phyloP scores from a whole-genome alignment of 2,329 filamentous ascomycete species.

The Xylariaceae sp. region DNA sequence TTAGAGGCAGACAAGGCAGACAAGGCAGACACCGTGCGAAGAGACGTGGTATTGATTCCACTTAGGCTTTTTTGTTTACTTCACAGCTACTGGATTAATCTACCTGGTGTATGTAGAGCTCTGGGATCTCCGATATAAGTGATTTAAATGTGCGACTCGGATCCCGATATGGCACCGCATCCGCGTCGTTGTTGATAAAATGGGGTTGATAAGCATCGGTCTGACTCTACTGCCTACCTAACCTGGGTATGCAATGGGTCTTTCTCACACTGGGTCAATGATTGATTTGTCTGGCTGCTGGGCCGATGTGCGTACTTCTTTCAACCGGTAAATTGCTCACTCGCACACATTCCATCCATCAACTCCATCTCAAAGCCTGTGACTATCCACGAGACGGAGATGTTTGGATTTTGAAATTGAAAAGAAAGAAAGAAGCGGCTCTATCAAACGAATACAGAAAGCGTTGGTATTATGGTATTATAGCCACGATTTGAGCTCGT shows the following conservation, averaged over 20 bases:
- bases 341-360: neutral
- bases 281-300: neutral
- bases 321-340: neutral
- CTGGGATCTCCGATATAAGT: too few species aligned
- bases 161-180: too few species aligned
- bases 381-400: neutral
- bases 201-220: too few species aligned
- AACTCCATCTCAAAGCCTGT: neutral
- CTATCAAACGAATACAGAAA: too few species aligned
- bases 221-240: too few species aligned
- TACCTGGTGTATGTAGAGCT: too few species aligned
- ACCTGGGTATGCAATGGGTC: neutral
- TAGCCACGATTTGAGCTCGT: neutral
- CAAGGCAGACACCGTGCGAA: constrained; percentile 13
- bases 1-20: constrained; percentile 7
- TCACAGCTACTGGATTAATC: too few species aligned
- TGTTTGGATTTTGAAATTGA: too few species aligned
- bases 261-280: neutral
- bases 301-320: neutral
- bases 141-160: too few species aligned
- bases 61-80: neutral
- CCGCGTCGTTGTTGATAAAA: too few species aligned
- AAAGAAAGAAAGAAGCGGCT: too few species aligned
- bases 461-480: neutral
- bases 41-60: constrained; percentile 12